phyloP scores from a whole-genome alignment of 2,329 filamentous ascomycete species.

The Diaporthe helianthi region DNA sequence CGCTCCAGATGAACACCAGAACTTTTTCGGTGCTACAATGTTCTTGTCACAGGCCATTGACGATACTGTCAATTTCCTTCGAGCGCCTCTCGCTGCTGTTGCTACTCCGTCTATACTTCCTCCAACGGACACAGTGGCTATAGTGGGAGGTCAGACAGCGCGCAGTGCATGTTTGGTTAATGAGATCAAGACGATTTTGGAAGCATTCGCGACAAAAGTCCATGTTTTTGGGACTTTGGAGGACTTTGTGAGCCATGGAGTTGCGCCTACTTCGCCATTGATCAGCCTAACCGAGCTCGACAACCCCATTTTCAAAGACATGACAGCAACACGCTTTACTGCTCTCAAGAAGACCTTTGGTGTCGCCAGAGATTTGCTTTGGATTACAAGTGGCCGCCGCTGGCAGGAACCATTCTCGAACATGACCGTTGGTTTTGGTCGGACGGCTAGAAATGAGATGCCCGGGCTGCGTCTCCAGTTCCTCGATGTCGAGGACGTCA shows the following conservation, averaged over 20 bases:
- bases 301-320: not conserved
- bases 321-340: conserved; percentile 19
- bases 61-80: conserved; percentile 1
- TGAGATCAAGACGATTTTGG: not conserved
- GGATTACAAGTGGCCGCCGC: conserved; percentile 36
- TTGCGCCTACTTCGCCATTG: not conserved
- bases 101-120: not conserved
- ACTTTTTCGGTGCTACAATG: not conserved
- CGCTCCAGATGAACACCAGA: not conserved
- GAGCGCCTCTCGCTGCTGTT: not conserved
- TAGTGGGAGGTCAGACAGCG: not conserved
- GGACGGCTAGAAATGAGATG: conserved; percentile 36
- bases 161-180: not conserved
- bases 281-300: conserved; percentile 8
- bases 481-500: conserved; percentile 36
- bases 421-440: conserved; percentile 38
- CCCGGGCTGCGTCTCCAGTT: conserved; percentile 38
- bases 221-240: not conserved
- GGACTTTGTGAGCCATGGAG: not conserved
- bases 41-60: conserved; percentile 25
- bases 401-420: conserved; percentile 35
- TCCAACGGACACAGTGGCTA: not conserved
- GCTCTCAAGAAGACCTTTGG: conserved; percentile 34
- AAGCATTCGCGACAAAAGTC: not conserved
- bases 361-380: conserved; percentile 35